Evolutionary conservation across 2,329 filamentous ascomycete species (phyloP).

Genomic region (Orbilia javanica): DNA sequence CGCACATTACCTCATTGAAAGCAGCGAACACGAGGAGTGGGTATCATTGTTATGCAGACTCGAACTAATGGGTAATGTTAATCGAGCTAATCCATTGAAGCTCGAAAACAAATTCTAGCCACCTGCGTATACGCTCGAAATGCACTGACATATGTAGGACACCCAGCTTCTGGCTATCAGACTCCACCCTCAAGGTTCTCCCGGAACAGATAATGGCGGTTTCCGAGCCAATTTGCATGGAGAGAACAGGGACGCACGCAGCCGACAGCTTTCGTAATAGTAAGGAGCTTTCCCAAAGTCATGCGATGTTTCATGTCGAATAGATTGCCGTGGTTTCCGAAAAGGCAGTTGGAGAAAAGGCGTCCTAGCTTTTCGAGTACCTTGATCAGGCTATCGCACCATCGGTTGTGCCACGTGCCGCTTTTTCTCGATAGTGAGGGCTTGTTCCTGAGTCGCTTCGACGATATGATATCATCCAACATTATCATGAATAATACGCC

Average conservation of each 20-base stretch:
- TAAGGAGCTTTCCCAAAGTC: conserved; percentile 45
- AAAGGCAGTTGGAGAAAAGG: conserved; percentile 27
- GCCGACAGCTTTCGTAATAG: conserved; percentile 53
- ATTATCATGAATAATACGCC: conserved; percentile 21
- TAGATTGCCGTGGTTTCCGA: conserved; percentile 58
- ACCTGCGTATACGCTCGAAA: conserved; percentile 22
- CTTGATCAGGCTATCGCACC: conserved; percentile 40
- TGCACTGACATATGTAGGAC: conserved; percentile 25
- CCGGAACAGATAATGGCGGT: conserved; percentile 54
- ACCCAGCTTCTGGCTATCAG: conserved; percentile 38
- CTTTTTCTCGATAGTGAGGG: conserved; percentile 32
- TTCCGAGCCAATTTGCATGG: conserved; percentile 55
- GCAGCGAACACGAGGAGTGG: conserved; percentile 37
- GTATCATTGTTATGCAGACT: conserved; percentile 32
- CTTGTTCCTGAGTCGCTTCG: conserved; percentile 26
- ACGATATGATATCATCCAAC: conserved; percentile 15
- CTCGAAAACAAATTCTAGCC: conserved; percentile 24
- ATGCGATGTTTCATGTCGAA: conserved; percentile 58
- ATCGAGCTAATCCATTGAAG: conserved; percentile 26
- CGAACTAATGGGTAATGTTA: conserved; percentile 48
- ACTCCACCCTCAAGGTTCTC: conserved; percentile 48
- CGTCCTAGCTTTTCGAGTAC: conserved; percentile 15
- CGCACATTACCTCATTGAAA: conserved; percentile 35
- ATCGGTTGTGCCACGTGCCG: conserved; percentile 55
- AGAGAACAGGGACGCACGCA: conserved; percentile 44